Percentiles rank a stretch among this genome's conserved stretches.
These are phyloP conservation scores for Pontederia crassipes DNA, from an alignment of 176 grass and related monocot genomes.

Conservation along the genomic window DNA sequence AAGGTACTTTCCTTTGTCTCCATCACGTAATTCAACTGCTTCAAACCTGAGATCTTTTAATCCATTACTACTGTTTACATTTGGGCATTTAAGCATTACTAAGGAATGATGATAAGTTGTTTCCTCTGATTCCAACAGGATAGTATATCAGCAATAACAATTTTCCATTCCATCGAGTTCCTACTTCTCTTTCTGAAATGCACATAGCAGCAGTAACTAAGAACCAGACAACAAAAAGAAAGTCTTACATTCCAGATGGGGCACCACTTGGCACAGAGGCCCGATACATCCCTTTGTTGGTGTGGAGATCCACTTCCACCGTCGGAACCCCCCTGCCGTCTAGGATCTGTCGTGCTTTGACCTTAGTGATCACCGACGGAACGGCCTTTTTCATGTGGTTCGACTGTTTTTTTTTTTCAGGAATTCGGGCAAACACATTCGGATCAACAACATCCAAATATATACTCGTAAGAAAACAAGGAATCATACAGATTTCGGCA, in stretches of 20 bases:
- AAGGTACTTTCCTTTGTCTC: constrained; percentile 61
- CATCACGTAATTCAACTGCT: constrained; percentile 41
- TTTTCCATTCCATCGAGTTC: too few species aligned
- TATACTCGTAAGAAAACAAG: neutral
- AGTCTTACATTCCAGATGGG: constrained; percentile 22
- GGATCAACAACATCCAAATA: neutral
- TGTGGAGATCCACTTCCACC: constrained; percentile 82
- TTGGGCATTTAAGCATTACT: neutral
- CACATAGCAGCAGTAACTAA: too few species aligned
- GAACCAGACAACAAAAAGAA: neutral
- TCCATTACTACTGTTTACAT: neutral
- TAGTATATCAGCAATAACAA: neutral
- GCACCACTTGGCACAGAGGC: constrained; percentile 50
- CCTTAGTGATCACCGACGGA: constrained; percentile 71
- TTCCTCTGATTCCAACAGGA: neutral
- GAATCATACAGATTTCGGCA: neutral
- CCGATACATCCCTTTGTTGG: constrained; percentile 89
- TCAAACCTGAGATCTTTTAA: constrained; percentile 21
- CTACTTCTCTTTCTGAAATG: too few species aligned
- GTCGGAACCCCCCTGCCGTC: constrained; percentile 70
- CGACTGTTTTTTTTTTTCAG: constrained; percentile 23
- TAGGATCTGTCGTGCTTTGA: constrained; percentile 82
- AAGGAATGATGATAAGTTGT: neutral
- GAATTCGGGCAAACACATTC: neutral
- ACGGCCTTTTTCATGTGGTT: constrained; percentile 79